Evolutionary conservation across 2,329 filamentous ascomycete species (phyloP).

Genomic region (Arthrobotrys sphaeroides): DNA sequence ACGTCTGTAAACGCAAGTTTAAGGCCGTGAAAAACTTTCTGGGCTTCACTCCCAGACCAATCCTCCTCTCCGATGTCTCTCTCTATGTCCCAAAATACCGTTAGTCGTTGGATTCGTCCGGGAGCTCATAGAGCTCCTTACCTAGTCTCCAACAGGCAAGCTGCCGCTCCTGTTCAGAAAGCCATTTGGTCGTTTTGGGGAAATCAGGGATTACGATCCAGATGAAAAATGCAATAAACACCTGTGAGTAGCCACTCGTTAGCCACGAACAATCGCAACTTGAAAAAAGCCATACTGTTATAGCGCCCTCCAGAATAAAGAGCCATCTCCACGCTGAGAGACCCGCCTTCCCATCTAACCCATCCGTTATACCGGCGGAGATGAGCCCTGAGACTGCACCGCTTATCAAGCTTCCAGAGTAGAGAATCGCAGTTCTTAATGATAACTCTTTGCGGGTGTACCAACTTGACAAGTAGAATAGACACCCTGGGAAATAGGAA

Average conservation of each 20-base stretch:
- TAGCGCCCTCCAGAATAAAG: constrained; percentile 75
- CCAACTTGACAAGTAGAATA: constrained; percentile 71
- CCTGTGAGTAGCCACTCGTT: constrained; percentile 29
- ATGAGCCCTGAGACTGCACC: constrained; percentile 76
- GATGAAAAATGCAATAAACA: constrained; percentile 69
- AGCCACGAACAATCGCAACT: background rate
- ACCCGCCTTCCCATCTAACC: constrained; percentile 70
- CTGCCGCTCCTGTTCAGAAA: constrained; percentile 69
- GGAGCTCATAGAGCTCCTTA: background rate
- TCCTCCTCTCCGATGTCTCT: constrained; percentile 72
- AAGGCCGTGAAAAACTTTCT: constrained; percentile 68
- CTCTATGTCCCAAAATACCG: background rate
- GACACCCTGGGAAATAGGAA: constrained; percentile 70
- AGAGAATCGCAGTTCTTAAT: constrained; percentile 72
- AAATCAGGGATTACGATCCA: constrained; percentile 74
- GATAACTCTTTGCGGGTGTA: constrained; percentile 76
- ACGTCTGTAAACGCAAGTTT: constrained; percentile 68
- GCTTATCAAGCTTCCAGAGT: constrained; percentile 74
- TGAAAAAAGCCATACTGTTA: constrained; percentile 64
- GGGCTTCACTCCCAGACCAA: constrained; percentile 68
- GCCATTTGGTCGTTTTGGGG: constrained; percentile 70
- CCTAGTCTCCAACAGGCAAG: constrained; percentile 69
- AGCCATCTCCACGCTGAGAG: constrained; percentile 73
- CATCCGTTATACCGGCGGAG: constrained; percentile 72
- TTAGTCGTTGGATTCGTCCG: background rate